Evolutionary conservation across 257 asterid species (phyloP), one percentile per base, ranked within the genome.

Genomic region (Thymus mandschuricus): DNA sequence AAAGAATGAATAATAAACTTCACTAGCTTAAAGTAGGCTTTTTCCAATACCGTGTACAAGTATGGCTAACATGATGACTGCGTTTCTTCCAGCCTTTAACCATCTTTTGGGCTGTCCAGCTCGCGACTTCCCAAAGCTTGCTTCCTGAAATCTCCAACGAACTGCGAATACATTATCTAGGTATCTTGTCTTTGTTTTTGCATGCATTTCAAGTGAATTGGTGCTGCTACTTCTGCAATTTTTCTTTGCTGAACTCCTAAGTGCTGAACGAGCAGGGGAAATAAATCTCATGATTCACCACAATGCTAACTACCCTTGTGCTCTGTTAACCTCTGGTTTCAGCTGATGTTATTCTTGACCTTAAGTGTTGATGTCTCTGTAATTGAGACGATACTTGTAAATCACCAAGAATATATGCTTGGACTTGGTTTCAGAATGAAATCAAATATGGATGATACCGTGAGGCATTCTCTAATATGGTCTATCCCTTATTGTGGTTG

Each of bases 81-180:
- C 66, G 69, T 55, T 69, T 78, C 55, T 74, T 52, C 35, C 92
- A 92, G 99, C 90, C 99, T 4, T 86, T 92, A 77, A 95, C 92
- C 12, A 0, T 87, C 54, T 92, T 88, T 80, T 75, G 89, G 95
- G 92, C 89, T 8, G 58, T 84, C 77, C 86, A 85, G 78, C 91
- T 89, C 71, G 91, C 95, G 64, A 76, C 34, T 71, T 71, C 27
- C 62, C 75, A 84, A 75, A 78, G 80, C 76, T 79, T 83, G 87
- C 81, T 76, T 79, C 82, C 86, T 69, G 80, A 77, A 76, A 70
- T 79, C 65, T 61, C 83, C 43, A 72, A 74, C 21, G 86, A 87
- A 72, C 78, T 92, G 77, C 45, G 79, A 76, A 82, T 95, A 80
- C 98, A 92, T 82, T 95, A 95, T 79, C 74, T 95, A 79, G 99